phyloP scores from a whole-genome alignment of 208 protist genomes.

The Plasmodiophora brassicae region DNA sequence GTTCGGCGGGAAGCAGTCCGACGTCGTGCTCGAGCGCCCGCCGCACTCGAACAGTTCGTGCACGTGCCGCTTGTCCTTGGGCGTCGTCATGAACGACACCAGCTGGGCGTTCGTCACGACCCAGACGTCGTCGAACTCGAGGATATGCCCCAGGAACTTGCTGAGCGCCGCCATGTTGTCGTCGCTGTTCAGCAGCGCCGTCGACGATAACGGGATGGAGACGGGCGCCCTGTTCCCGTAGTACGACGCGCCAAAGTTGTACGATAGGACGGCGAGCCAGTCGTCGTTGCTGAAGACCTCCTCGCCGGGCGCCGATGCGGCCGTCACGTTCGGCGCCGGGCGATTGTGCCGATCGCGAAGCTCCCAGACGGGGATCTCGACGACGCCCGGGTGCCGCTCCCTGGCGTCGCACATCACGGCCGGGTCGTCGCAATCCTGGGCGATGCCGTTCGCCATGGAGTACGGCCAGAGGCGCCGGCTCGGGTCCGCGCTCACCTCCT shows the following conservation, averaged over 20 bases:
- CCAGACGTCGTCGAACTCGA: conserved; percentile 12
- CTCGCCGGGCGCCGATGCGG: background rate
- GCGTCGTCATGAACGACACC: background rate
- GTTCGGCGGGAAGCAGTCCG: background rate
- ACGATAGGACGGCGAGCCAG: background rate
- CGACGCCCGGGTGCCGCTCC: background rate
- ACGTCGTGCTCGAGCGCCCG: background rate
- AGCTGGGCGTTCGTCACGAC: conserved; percentile 15
- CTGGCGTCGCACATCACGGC: conserved; percentile 1
- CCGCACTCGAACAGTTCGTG: background rate
- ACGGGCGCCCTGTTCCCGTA: conserved; percentile 1
- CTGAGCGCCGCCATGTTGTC: background rate
- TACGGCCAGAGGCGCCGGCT: background rate
- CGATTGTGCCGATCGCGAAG: background rate
- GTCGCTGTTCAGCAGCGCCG: background rate
- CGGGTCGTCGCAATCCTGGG: background rate
- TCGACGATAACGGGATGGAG: background rate
- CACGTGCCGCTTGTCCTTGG: background rate
- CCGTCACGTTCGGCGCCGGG: background rate
- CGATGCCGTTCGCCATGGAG: background rate
- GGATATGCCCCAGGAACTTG: background rate
- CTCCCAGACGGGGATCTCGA: conserved; percentile 33
- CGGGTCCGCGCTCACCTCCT: background rate
- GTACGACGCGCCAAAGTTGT: background rate
- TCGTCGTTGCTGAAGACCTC: background rate